Evolutionary conservation across 2,329 filamentous ascomycete species (phyloP), one percentile per base, ranked within the genome.

Genomic region (Fusarium kyushuense): DNA sequence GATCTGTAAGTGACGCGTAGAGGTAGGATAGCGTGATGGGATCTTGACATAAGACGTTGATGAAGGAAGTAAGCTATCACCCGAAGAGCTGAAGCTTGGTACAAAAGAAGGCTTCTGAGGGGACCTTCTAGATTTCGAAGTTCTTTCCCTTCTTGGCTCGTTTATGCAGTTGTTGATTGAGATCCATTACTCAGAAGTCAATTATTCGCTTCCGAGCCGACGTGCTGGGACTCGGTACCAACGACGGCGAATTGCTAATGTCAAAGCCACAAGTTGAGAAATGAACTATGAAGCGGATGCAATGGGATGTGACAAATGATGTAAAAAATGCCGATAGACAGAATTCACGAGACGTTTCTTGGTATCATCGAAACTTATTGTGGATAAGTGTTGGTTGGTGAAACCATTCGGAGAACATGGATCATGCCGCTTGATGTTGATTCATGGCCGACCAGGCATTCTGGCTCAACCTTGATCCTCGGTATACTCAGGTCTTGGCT

Each of bases 321-420:
- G 19, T 40, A 27, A 36, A 49, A 38, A 54, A 27, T 4, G 12
- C 5, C 33, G 32, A 51, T 16, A 6, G 12, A 16, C 30, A 21
- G 33, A 59, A 41, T 23, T 14, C 33, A 23, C n/a, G 57, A 45
- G 10, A 16, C 29, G 41, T 56, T 62, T 62, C 30, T 46, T 54
- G 48, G 58, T 36, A 16, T 21, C 30, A 36, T 58, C 41, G 57
- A 62, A 62, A 62, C 59, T 46, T 62, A 42, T 47, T 63, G 43
- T 63, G 60, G 59, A 46, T 27, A 41, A 17, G 21, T 65, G 38
- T 53, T 53, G 49, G 35, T 49, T 48, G 41, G 41, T 33, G 42
- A 49, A 42, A 60, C 63, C 38, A 54, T 45, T 43, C 29, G 53
- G 41, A 40, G 41, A 46, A 27, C 41, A 60, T 56, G 63, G 63